phyloP scores from a whole-genome alignment of 1,139 yeast genomes.

The Taphrina populina region DNA sequence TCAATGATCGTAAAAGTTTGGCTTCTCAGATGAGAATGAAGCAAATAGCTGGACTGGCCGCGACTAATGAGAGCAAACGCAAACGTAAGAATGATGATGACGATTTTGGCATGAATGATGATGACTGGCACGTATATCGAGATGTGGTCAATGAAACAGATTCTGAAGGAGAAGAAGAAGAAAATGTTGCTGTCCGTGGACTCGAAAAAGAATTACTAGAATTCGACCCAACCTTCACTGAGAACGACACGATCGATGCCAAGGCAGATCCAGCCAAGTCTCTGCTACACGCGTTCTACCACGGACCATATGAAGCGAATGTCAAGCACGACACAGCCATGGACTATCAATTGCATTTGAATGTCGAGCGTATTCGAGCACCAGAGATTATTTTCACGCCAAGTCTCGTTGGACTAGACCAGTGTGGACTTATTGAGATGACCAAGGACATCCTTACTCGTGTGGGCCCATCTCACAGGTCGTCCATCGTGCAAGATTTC shows the following conservation, averaged over 20 bases:
- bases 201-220: conserved; percentile 74
- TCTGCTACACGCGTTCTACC: conserved; percentile 73
- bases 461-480: conserved; percentile 53
- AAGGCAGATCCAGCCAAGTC: conserved; percentile 85
- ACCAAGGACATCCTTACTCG: conserved; percentile 65
- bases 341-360: conserved; percentile 84
- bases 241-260: conserved; percentile 72
- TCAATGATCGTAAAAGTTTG: conserved; percentile 82
- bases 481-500: conserved; percentile 44
- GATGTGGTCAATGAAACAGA: conserved; percentile 75
- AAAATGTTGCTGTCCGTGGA: conserved; percentile 58
- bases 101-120: conserved; percentile 93
- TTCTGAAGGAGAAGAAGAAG: conserved; percentile 71
- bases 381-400: conserved; percentile 91
- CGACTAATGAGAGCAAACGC: conserved; percentile 54
- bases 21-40: conserved; percentile 95
- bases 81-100: conserved; percentile 75
- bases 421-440: conserved; percentile 83
- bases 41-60: conserved; percentile 81
- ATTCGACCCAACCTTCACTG: conserved; percentile 81
- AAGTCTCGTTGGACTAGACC: conserved; percentile 91
- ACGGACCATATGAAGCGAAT: conserved; percentile 68
- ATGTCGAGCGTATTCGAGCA: conserved; percentile 84
- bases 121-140: conserved; percentile 90
- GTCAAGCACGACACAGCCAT: conserved; percentile 52